Evolutionary conservation across 202 grass and related monocot species (phyloP), one percentile per base, ranked within the genome.

Genomic region (Zoysia matrella): DNA sequence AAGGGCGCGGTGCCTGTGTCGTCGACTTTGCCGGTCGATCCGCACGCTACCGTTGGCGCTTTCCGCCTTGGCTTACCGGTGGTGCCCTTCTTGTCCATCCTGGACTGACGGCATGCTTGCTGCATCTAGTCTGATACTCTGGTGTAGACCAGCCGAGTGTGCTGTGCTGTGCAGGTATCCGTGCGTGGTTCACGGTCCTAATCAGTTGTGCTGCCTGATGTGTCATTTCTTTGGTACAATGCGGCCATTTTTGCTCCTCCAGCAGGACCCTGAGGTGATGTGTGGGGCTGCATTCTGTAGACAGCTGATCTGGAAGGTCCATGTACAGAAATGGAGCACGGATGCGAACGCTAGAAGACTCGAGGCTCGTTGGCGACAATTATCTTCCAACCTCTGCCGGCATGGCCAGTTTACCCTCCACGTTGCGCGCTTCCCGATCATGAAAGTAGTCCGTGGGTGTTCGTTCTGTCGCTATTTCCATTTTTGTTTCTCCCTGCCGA

Each of bases 101-200:
- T 30, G 64, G 9, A 36, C 9, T 44, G 60, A 14, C 11, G 9
- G 51, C 47, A 68, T 12, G 44, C 74, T 52, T 52, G 12, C 13
- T 73, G 50, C 44, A 60, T 74, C 69, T 58, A 73, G 76, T 85
- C 83, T 22, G 50, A 39, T 58, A 73, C 69, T 85, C 83, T 22
- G 50, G n/a, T 47, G 14, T 63, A 6, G 43, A 74, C 56, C 56
- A 16, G 47, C 69, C 45, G 52, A 16, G 52, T 12, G 50, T 6
- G 1, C 51, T 40, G 67, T 46, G 67, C 9, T 66, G 75, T 22
- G 48, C 71, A 47, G 8, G 42, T 49, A 49, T 2, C 62, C 51
- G 61, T 67, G 60, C 42, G 51, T 4, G n/a, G 41, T 30, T 41
- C 60, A 41, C 18, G 42, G 71, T 11, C 18, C 49, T n/a, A 11